Evolutionary conservation across 805 yeast species (phyloP).

Genomic region (Wickerhamomyces silvicola): DNA sequence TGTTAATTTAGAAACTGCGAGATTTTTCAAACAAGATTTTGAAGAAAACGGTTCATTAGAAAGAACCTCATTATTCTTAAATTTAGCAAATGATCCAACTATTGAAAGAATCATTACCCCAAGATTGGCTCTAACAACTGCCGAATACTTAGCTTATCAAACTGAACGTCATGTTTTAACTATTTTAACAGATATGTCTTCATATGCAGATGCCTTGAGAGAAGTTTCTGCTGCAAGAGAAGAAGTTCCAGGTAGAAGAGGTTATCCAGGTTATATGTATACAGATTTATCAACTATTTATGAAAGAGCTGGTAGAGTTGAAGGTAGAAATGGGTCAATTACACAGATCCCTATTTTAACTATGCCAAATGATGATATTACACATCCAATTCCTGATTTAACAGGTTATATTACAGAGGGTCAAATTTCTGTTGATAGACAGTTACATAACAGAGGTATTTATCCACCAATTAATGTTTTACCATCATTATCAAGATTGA

Average conservation of each 20-base stretch:
- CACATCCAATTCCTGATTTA: conserved; percentile 99
- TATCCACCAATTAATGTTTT: conserved; percentile 98
- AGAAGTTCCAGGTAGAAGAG: conserved; percentile 99
- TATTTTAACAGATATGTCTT: conserved; percentile 97
- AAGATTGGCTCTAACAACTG: conserved; percentile 96
- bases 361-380: conserved; percentile 99
- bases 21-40: conserved; percentile 98
- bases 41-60: conserved; percentile 98
- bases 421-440: conserved; percentile 96
- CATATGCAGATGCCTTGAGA: conserved; percentile 99
- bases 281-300: conserved; percentile 98
- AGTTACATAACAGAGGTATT: conserved; percentile 90
- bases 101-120: conserved; percentile 99
- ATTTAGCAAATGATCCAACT: conserved; percentile 98
- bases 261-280: conserved; percentile 99
- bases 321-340: conserved; percentile 98
- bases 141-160: conserved; percentile 97
- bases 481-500: conserved; percentile 94
- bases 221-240: conserved; percentile 99
- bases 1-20: conserved; percentile 95
- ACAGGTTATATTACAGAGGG: conserved; percentile 99
- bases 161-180: conserved; percentile 99
- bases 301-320: conserved; percentile 99
- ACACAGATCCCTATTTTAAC: conserved; percentile 98
- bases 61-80: conserved; percentile 93